Base-by-base conservation (phyloP, 495 filamentous ascomycete species). In the Lineolata rhizophorae region DNA sequence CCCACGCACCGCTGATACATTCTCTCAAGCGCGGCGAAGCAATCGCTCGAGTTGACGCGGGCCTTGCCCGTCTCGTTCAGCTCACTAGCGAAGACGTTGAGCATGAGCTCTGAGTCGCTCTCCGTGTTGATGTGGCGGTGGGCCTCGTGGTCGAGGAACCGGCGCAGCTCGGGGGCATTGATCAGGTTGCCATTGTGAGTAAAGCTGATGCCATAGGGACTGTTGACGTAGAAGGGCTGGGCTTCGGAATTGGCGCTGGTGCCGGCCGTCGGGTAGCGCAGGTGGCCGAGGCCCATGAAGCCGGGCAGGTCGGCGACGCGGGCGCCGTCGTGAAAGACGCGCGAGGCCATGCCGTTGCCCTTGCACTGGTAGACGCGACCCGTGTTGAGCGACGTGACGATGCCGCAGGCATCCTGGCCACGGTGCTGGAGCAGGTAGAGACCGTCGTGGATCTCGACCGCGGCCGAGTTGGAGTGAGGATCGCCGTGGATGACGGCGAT, bases 121-220 rank as follows among this genome's bases (percentile, higher is more conserved):
- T 95, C 83, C 17, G 87, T 92, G 56, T 97, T 97, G 55, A 95
- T 84, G 49, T 95, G 87, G 41, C 87, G 65, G 52, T 90, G 84
- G 3, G 80, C 87, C 38, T 84, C 80, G 40, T 74, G 57, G 44
- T 97, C 87, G 24, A 97, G 65, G 46, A 72, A 83, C 35, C 56
- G 51, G 46, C 71, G 73, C 26, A 97, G 59, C 27, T 76, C 72
- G 2, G 65, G 62, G n/a, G 82, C 76, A 48, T 97, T 95, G 58
- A 94, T 84, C 27, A 95, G 61, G 51, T 95, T 97, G 20, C 87
- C 87, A 45, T 94, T 94, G 54, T 79, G 66, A 9, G 64, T 63
- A 42, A 72, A 57, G 43, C 52, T 64, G 38, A 73, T 69, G 14
- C 83, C 80, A 49, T 90, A 91, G 3, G 83, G 84, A 32, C 72